Conservation (phyloP, 2,329 filamentous ascomycete genomes). For the Orbilia blumenaviensis region DNA sequence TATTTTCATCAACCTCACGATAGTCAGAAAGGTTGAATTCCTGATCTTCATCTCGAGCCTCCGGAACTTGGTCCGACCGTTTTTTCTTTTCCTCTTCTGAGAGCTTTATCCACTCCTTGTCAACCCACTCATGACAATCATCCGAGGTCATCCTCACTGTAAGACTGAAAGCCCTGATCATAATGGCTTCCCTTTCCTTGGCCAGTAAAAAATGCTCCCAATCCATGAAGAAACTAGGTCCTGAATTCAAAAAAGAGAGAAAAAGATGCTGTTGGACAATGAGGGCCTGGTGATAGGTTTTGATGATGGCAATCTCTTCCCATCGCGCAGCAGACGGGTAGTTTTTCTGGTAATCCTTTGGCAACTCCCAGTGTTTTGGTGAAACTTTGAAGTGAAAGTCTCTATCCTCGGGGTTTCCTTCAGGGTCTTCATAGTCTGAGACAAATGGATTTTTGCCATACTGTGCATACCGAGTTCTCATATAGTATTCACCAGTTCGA, state of each 20-base stretch:
- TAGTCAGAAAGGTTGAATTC: slow-evolving; percentile 31
- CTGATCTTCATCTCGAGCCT: neutral
- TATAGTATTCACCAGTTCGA: slow-evolving; percentile 16
- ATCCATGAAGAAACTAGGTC: slow-evolving; percentile 21
- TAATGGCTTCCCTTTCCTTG: slow-evolving; percentile 37
- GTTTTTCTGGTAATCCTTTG: slow-evolving; percentile 31
- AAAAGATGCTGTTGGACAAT: slow-evolving; percentile 45
- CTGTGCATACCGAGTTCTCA: neutral
- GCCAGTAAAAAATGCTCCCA: slow-evolving; percentile 38
- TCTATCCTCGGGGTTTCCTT: slow-evolving; percentile 1
- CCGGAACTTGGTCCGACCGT: neutral
- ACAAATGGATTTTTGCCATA: neutral
- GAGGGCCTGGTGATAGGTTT: slow-evolving; percentile 43
- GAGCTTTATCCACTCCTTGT: slow-evolving; percentile 36
- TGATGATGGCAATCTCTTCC: slow-evolving; percentile 47
- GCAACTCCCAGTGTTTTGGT: slow-evolving; percentile 33
- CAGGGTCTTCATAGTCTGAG: neutral
- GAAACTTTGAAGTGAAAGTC: slow-evolving; percentile 35
- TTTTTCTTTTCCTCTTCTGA: slow-evolving; percentile 21
- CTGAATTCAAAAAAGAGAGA: slow-evolving; percentile 42
- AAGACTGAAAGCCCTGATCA: slow-evolving; percentile 30
- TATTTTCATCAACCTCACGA: slow-evolving; percentile 21
- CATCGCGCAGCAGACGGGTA: slow-evolving; percentile 43
- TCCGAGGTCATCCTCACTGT: slow-evolving; percentile 34
- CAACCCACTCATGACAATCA: slow-evolving; percentile 40